Conservation (phyloP, 768 basidiomycete genomes). For the Rhizopogon vesiculosus region DNA sequence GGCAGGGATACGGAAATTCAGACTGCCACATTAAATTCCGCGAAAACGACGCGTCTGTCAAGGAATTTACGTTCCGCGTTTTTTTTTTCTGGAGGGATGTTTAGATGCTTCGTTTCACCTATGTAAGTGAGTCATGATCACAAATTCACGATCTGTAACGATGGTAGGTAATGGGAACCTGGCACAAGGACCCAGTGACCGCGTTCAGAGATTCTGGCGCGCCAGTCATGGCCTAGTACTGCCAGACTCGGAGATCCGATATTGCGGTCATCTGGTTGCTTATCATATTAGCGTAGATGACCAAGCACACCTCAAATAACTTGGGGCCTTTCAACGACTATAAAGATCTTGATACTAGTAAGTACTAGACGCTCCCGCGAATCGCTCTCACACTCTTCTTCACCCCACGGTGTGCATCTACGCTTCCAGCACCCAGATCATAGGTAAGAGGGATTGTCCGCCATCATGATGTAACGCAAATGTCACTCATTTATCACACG, state of each 20-base stretch:
- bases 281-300: too few relatives aligned
- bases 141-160: too few relatives aligned
- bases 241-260: too few relatives aligned
- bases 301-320: too few relatives aligned
- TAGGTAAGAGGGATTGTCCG: background rate
- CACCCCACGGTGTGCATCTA: background rate
- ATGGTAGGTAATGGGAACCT: background rate
- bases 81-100: background rate
- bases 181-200: too few relatives aligned
- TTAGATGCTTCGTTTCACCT: background rate
- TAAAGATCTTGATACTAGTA: background rate
- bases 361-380: background rate
- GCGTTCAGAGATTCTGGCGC: too few relatives aligned
- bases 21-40: background rate
- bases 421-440: background rate
- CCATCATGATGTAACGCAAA: background rate
- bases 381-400: slow-evolving; percentile 2
- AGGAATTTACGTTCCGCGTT: background rate
- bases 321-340: background rate
- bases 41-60: background rate
- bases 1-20: background rate
- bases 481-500: background rate
- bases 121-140: background rate
- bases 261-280: too few relatives aligned
- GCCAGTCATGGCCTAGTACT: too few relatives aligned